Evolutionary conservation across 345 rosid genomes (phyloP).

Genomic region (Schrenkiella parvula): DNA sequence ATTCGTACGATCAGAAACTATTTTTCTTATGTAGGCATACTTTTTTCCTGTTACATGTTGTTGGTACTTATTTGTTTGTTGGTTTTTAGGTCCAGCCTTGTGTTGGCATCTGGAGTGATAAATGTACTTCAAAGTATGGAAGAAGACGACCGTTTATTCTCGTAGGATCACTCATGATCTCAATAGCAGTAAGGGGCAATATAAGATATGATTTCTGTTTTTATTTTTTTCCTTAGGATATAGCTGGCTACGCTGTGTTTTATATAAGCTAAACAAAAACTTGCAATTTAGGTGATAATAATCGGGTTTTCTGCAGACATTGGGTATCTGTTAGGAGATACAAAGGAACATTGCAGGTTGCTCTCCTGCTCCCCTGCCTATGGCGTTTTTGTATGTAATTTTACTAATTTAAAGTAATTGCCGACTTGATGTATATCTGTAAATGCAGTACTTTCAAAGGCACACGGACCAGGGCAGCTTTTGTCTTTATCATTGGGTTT

Average conservation of each 20-base stretch:
- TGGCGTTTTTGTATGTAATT: neutral
- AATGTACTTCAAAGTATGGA: slow-evolving; percentile 85
- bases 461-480: slow-evolving; percentile 76
- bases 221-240: neutral
- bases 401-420: neutral
- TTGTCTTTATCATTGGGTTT: slow-evolving; percentile 84
- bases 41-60: neutral
- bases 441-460: slow-evolving; percentile 82
- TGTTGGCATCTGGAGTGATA: slow-evolving; percentile 98
- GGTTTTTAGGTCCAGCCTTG: slow-evolving; percentile 87
- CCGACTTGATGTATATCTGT: neutral
- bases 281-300: slow-evolving; percentile 85
- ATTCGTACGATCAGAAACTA: neutral
- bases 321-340: slow-evolving; percentile 82
- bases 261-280: slow-evolving; percentile 48
- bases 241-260: slow-evolving; percentile 6
- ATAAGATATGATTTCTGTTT: slow-evolving; percentile 13
- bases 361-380: slow-evolving; percentile 18
- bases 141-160: slow-evolving; percentile 93
- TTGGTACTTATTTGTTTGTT: slow-evolving; percentile 20
- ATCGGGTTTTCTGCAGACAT: slow-evolving; percentile 99
- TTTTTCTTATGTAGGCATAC: slow-evolving; percentile 21
- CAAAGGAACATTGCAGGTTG: slow-evolving; percentile 93
- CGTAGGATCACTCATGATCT: slow-evolving; percentile 83
- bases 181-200: slow-evolving; percentile 62